These are phyloP conservation scores for Spathaspora boniae DNA, from an alignment of 805 yeast species.

Conservation along the genomic window DNA sequence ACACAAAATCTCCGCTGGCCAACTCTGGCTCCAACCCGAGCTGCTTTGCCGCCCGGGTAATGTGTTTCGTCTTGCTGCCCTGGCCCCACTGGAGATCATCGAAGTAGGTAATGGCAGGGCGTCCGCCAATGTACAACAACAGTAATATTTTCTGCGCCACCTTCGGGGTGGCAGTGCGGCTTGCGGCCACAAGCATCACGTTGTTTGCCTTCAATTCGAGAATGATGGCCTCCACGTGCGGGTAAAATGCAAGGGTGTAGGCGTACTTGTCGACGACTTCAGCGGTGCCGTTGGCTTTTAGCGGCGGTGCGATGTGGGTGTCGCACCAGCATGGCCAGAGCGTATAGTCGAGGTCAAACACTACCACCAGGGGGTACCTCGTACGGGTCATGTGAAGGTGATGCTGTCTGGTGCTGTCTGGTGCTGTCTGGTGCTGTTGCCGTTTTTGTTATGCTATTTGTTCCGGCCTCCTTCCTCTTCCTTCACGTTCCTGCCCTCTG, in stretches of 20 bases:
- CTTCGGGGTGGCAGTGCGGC: constrained; percentile 76
- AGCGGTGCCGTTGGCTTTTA: constrained; percentile 33
- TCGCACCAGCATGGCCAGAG: constrained; percentile 87
- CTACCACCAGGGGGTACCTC: constrained; percentile 46
- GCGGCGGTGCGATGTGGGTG: constrained; percentile 61
- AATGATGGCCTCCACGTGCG: constrained; percentile 66
- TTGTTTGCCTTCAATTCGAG: constrained; percentile 44
- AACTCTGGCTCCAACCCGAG: constrained; percentile 49
- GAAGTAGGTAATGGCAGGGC: constrained; percentile 50
- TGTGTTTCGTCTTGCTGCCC: constrained; percentile 56
- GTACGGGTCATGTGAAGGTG: too few species aligned
- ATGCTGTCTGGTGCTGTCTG: too few species aligned
- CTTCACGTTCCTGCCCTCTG: too few species aligned
- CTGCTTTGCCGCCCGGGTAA: constrained; percentile 44
- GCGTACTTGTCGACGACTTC: constrained; percentile 53
- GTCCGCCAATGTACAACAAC: constrained; percentile 49
- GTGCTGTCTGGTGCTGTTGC: too few species aligned
- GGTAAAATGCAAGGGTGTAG: constrained; percentile 53
- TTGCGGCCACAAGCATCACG: constrained; percentile 64
- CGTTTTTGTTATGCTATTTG: too few species aligned
- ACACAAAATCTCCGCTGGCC: constrained; percentile 32
- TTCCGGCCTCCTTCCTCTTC: too few species aligned
- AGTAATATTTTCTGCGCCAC: constrained; percentile 64
- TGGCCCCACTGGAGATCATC: constrained; percentile 69
- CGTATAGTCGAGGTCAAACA: constrained; percentile 74